Percentiles rank a stretch among this genome's conserved stretches.
phyloP scores from a whole-genome alignment of 805 yeast species.

The Ogataea methanolica region DNA sequence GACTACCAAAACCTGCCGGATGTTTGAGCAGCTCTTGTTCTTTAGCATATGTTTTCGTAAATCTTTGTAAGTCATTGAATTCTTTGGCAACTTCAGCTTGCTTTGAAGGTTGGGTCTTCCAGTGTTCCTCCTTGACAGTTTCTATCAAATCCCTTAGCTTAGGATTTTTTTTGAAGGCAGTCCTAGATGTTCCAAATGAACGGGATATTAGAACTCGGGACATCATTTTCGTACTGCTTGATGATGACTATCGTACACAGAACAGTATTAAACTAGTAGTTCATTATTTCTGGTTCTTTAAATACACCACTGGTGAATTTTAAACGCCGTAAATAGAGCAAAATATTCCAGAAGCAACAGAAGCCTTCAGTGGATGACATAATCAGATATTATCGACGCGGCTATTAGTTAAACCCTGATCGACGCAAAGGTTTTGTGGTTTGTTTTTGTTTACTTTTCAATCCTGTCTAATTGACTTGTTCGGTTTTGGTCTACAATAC shows the following conservation, averaged over 20 bases:
- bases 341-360: no score
- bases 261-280: no score
- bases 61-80: not conserved
- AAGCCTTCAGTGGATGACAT: no score
- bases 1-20: conserved; percentile 4
- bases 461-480: no score
- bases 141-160: conserved; percentile 3
- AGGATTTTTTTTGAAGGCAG: not conserved
- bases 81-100: conserved; percentile 1
- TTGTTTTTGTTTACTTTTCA: no score
- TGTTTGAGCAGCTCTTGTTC: not conserved
- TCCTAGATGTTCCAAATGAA: not conserved
- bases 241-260: not conserved
- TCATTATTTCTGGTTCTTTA: no score
- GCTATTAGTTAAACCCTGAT: no score
- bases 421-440: no score
- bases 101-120: conserved; percentile 3
- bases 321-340: no score
- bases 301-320: no score
- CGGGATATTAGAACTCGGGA: not conserved
- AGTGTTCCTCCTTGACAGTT: conserved; percentile 4
- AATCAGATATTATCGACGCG: no score
- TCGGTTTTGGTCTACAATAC: no score
- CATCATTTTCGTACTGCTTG: not conserved
- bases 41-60: conserved; percentile 1